These are phyloP conservation scores for Chytriomyces hyalinus DNA, from an alignment of 192 early-diverging fungal genomes.

Conservation along the genomic window DNA sequence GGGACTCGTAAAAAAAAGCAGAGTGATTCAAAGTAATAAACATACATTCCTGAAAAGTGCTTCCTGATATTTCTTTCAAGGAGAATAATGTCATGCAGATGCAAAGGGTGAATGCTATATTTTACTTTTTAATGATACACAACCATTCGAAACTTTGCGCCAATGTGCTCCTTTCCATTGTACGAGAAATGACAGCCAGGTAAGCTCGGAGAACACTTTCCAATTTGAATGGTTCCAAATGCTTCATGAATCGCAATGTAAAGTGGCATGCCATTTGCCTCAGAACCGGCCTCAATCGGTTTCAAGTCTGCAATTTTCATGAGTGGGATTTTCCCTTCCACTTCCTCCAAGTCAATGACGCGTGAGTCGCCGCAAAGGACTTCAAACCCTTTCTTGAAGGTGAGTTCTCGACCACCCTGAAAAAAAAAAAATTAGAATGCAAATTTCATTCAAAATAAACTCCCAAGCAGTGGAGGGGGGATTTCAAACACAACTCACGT, in stretches of 20 bases:
- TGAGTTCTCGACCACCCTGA: slow-evolving; percentile 16
- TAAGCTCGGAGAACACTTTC: slow-evolving; percentile 24
- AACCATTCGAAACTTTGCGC: slow-evolving; percentile 25
- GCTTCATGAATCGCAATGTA: slow-evolving; percentile 33
- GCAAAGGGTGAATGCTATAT: background rate
- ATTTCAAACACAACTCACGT: background rate
- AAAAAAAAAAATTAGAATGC: background rate
- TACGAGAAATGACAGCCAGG: slow-evolving; percentile 22
- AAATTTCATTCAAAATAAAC: too few relatives aligned
- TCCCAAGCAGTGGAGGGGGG: background rate
- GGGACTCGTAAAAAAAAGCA: too few relatives aligned
- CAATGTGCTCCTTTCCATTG: slow-evolving; percentile 23
- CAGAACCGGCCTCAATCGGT: slow-evolving; percentile 20
- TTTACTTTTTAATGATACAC: slow-evolving; percentile 10
- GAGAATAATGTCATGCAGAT: background rate
- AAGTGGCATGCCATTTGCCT: slow-evolving; percentile 24
- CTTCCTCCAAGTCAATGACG: slow-evolving; percentile 10
- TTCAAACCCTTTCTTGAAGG: slow-evolving; percentile 16
- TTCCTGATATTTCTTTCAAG: too few relatives aligned
- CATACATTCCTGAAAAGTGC: too few relatives aligned
- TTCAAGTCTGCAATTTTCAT: slow-evolving; percentile 20
- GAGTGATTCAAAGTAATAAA: too few relatives aligned
- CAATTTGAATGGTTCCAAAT: slow-evolving; percentile 18
- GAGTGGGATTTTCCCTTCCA: slow-evolving; percentile 13
- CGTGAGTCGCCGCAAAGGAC: slow-evolving; percentile 29